A percentile compares a stretch with the other conserved stretches of the same genome.
phyloP scores from a whole-genome alignment of 257 asterid genomes.

The Orobanche coerulescens region DNA sequence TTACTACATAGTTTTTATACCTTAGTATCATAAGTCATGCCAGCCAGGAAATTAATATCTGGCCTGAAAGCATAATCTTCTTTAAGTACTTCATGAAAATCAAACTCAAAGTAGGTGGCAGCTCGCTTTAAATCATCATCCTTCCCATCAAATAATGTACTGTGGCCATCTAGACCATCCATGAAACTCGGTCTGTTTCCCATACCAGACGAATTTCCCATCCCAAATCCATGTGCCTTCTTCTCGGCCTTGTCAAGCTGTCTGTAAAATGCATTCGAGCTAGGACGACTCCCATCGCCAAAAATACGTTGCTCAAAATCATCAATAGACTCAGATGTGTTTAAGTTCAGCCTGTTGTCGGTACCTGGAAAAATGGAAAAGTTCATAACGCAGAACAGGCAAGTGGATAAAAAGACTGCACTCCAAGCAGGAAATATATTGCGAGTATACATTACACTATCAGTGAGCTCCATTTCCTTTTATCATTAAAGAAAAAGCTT shows the following conservation, averaged over 20 bases:
- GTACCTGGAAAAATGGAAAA: slow-evolving; percentile 25
- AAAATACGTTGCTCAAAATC: slow-evolving; percentile 39
- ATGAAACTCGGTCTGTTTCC: slow-evolving; percentile 25
- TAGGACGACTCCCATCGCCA: slow-evolving; percentile 25
- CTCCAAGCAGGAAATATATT: background rate
- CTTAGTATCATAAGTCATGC: slow-evolving; percentile 59
- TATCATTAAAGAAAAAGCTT: background rate
- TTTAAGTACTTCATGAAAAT: slow-evolving; percentile 43
- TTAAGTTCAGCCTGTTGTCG: slow-evolving; percentile 21
- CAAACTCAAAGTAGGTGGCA: slow-evolving; percentile 58
- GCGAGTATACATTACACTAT: background rate
- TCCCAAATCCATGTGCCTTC: slow-evolving; percentile 35
- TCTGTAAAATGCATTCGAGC: slow-evolving; percentile 33
- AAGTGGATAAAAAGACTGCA: background rate
- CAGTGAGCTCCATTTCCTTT: background rate
- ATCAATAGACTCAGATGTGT: slow-evolving; percentile 36
- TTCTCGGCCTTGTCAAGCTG: slow-evolving; percentile 49
- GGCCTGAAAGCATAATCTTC: slow-evolving; percentile 68
- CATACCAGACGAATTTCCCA: slow-evolving; percentile 21
- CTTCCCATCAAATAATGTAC: slow-evolving; percentile 57
- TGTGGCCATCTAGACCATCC: slow-evolving; percentile 36
- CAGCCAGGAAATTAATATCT: slow-evolving; percentile 46
- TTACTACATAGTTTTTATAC: slow-evolving; percentile 30
- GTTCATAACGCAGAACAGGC: background rate
- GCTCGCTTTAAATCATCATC: slow-evolving; percentile 52